Evolutionary conservation across 2,329 filamentous ascomycete genomes (phyloP).

Genomic region (Colletotrichum liaoningense): DNA sequence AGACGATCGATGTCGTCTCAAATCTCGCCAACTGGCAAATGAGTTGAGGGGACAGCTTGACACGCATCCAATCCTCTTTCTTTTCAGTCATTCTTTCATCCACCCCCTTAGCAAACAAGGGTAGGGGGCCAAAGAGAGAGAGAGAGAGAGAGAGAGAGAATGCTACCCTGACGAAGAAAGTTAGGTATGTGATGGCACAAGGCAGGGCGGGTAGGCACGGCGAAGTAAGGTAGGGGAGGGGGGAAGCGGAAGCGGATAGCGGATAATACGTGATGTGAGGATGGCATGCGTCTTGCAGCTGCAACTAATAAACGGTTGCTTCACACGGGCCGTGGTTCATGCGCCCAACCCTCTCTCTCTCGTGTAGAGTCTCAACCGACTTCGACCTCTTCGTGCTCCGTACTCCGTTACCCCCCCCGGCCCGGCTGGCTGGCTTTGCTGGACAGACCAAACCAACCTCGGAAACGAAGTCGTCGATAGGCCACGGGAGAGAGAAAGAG

Average conservation of each 20-base stretch:
- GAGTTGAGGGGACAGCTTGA: neutral
- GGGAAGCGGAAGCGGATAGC: neutral
- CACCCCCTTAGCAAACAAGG: neutral
- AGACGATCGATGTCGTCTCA: slow-evolving; percentile 3
- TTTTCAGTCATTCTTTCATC: too few relatives aligned
- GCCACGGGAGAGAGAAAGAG: neutral
- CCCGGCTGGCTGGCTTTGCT: neutral
- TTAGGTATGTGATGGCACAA: neutral
- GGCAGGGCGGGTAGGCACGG: neutral
- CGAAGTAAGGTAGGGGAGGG: neutral
- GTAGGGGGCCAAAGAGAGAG: too few relatives aligned
- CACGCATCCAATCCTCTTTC: too few relatives aligned
- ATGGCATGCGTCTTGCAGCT: slow-evolving; percentile 37
- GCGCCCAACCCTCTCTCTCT: neutral
- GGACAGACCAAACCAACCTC: neutral
- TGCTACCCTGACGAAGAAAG: slow-evolving; percentile 18
- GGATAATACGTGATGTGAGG: slow-evolving; percentile 25
- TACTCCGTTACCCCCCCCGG: neutral
- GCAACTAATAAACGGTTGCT: slow-evolving; percentile 27
- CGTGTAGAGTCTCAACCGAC: neutral
- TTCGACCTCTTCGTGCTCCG: too few relatives aligned
- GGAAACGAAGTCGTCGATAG: slow-evolving; percentile 24
- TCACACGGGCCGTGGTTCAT: slow-evolving; percentile 34
- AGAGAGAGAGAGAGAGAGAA: neutral
- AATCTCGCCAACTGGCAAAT: slow-evolving; percentile 28